Base-by-base conservation (phyloP, 2,329 filamentous ascomycete species). In the Rhynchosporium secalis region DNA sequence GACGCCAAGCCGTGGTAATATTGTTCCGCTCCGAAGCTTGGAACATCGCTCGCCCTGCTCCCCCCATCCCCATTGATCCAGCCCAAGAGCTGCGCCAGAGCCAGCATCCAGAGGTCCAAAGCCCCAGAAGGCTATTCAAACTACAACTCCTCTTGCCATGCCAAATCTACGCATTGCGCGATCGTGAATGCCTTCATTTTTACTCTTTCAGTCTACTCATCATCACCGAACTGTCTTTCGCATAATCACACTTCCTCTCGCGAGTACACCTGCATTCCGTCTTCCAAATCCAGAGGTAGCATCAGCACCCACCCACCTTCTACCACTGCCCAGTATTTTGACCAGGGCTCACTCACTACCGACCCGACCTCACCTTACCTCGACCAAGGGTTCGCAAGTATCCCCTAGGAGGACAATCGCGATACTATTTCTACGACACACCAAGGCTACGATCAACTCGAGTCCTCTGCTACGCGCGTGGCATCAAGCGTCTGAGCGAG, bases 261-360 rank as follows among this genome's bases (percentile, higher is more conserved):
- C 38, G 20, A 20, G 20, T 20, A 20, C 41, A 41, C 47, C 45
- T 26, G 31, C 31, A 10, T 4, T 10, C 38, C 57, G 9, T 47
- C 28, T 47, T 38, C 28, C 48, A 15, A 8, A 20, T 20, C 20
- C 60, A 38, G 38, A 33, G 45, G 29, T 59, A 12, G 36, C 47
- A 4, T 31, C 48, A 13, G 36, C 48, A 6, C 46, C 20, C 46
- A 48, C 26, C 5, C 31, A 29, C 48, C n/a, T 13, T n/a, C 58
- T 46, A 61, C 62, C 58, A 47, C 62, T 46, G 4, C 4, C 4
- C 60, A 62, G 60, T 65, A 65, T 68, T 66, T 59, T 68, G 67
- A 70, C 69, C 65, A 64, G 64, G 66, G 65, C 64, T 63, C 66
- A 62, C 64, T 9, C 26, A 36, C 48, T 51, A 51, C 48, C 48